These are phyloP conservation scores for Aspergillus fischeri DNA, from an alignment of 2,329 filamentous ascomycete genomes.

Conservation along the genomic window DNA sequence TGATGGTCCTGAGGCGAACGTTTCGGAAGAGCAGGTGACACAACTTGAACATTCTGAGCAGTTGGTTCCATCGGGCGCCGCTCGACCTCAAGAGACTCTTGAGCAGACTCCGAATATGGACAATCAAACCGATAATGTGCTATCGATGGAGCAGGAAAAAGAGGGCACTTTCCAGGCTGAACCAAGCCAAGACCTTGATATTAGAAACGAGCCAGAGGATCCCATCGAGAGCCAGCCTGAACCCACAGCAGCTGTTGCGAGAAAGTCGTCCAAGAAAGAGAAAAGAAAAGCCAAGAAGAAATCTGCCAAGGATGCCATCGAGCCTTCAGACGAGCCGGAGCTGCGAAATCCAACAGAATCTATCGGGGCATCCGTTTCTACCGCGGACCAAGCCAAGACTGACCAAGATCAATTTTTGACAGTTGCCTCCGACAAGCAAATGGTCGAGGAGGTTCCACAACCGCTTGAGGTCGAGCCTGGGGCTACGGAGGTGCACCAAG, in stretches of 20 bases:
- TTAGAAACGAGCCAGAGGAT: conserved; percentile 9
- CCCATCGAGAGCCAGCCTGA: conserved; percentile 6
- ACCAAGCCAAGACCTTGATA: conserved; percentile 3
- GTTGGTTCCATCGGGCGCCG: conserved; percentile 6
- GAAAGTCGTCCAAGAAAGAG: conserved; percentile 36
- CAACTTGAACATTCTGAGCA: neutral
- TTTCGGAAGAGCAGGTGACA: neutral
- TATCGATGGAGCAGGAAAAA: neutral
- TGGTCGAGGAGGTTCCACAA: neutral
- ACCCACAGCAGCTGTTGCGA: conserved; percentile 9
- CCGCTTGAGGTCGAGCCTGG: conserved; percentile 6
- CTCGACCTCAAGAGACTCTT: neutral
- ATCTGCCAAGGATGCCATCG: conserved; percentile 10
- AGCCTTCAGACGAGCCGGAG: conserved; percentile 3
- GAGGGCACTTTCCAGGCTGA: conserved; percentile 5
- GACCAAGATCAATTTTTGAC: neutral
- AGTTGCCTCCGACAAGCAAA: neutral
- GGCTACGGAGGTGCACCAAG: conserved; percentile 1
- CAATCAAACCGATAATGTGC: neutral
- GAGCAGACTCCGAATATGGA: neutral
- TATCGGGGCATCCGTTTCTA: neutral
- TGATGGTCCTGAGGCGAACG: neutral
- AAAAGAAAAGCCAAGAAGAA: conserved; percentile 32
- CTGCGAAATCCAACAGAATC: neutral
- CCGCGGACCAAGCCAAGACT: conserved; percentile 4